Percentiles rank a stretch among this genome's conserved stretches.
Evolutionary conservation across 2,329 filamentous ascomycete species (phyloP).

Genomic region (Paraphoma chrysanthemicola): DNA sequence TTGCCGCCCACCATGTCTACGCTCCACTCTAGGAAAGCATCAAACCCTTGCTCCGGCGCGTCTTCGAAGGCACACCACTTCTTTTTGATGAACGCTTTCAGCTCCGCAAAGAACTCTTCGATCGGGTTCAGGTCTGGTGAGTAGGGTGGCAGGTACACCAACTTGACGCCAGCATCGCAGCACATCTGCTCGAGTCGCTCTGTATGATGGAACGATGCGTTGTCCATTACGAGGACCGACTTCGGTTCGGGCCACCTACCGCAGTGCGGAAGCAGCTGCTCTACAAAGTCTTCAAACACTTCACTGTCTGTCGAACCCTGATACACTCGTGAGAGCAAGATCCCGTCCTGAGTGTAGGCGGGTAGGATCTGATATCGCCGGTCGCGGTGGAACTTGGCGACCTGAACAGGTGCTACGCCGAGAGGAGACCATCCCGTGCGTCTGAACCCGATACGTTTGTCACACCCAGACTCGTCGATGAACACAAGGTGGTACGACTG

Average conservation of each 20-base stretch:
- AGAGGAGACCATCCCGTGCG: conserved; percentile 45
- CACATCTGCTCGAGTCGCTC: conserved; percentile 40
- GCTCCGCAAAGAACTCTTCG: conserved; percentile 47
- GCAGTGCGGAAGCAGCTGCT: conserved; percentile 15
- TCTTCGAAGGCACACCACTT: conserved; percentile 19
- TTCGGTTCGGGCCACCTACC: no score
- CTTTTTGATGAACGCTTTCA: conserved; percentile 44
- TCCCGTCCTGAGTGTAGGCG: conserved; percentile 9
- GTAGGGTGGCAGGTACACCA: conserved; percentile 45
- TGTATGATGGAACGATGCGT: conserved; percentile 14
- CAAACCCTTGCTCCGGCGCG: conserved; percentile 27
- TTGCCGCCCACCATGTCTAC: conserved; percentile 30
- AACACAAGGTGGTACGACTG: conserved; percentile 46
- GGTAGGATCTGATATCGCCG: conserved; percentile 13
- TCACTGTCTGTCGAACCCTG: conserved; percentile 13
- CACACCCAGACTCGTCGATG: conserved; percentile 49
- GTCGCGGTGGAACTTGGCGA: conserved; percentile 19
- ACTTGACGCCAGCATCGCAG: conserved; percentile 35
- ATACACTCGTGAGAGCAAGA: conserved; percentile 8
- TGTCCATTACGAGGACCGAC: conserved; percentile 18
- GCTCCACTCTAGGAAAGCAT: conserved; percentile 35
- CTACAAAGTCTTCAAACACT: conserved; percentile 16
- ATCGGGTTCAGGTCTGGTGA: conserved; percentile 49
- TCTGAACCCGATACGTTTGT: conserved; percentile 44
- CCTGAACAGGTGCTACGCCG: conserved; percentile 17